These are phyloP conservation scores for Globisporangium spiculum DNA, from an alignment of 352 stramenopile genomes.

Conservation along the genomic window DNA sequence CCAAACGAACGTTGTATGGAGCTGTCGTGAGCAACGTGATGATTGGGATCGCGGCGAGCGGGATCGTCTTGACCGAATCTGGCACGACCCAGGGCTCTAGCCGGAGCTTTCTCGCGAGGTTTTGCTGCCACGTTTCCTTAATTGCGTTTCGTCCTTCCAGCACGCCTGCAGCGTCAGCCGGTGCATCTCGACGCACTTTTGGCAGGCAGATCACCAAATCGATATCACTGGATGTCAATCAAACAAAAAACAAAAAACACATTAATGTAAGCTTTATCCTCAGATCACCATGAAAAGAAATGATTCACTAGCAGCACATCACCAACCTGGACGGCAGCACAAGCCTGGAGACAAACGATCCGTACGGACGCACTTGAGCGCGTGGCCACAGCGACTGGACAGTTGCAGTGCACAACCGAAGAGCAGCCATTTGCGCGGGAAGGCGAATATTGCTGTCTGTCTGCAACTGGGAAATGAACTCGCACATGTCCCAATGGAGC, in stretches of 20 bases:
- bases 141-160: conserved; percentile 98
- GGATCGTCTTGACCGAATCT: conserved; percentile 96
- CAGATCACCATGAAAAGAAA: conserved; percentile 1
- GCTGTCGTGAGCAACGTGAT: conserved; percentile 92
- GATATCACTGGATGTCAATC: conserved; percentile 74
- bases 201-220: conserved; percentile 98
- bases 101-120: conserved; percentile 94
- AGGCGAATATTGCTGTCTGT: conserved; percentile 64
- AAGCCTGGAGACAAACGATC: conserved; percentile 94
- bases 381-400: conserved; percentile 92
- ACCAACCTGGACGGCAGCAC: conserved; percentile 89
- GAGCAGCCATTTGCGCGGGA: conserved; percentile 69
- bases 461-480: conserved; percentile 80
- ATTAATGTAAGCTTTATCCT: neutral
- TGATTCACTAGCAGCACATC: neutral
- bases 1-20: conserved; percentile 84
- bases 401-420: conserved; percentile 73
- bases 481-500: conserved; percentile 86
- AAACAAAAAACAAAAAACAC: neutral
- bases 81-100: conserved; percentile 90
- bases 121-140: conserved; percentile 97
- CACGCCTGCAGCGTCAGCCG: conserved; percentile 92
- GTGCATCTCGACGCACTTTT: conserved; percentile 94
- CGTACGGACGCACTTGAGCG: conserved; percentile 96
- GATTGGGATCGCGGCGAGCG: conserved; percentile 95